These are phyloP conservation scores for Penicillium coprophilum DNA, from an alignment of 495 filamentous ascomycete genomes.

Conservation along the genomic window DNA sequence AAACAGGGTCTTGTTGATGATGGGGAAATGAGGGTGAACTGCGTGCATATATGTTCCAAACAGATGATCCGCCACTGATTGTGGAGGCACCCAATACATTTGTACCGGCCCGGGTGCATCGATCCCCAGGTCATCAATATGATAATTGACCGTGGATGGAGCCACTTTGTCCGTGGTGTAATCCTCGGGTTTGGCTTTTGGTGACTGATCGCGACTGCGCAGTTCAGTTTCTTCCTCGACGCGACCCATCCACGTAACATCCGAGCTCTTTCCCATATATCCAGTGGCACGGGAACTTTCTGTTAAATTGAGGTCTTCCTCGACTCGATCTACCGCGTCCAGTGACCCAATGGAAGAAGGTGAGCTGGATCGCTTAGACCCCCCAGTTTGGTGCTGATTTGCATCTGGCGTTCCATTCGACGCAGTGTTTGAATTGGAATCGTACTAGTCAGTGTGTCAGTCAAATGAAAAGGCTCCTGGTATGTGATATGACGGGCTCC, in stretches of 20 bases:
- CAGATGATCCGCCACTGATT: constrained; percentile 48
- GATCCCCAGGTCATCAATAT: constrained; percentile 55
- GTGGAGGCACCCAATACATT: constrained; percentile 49
- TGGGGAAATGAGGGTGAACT: constrained; percentile 57
- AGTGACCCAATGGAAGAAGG: constrained; percentile 55
- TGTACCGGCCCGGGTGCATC: constrained; percentile 44
- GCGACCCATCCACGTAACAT: constrained; percentile 59
- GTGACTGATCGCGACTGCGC: constrained; percentile 16
- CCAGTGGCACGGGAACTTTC: constrained; percentile 50
- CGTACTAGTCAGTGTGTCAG: not conserved
- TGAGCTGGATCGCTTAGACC: constrained; percentile 13
- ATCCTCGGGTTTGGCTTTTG: constrained; percentile 7
- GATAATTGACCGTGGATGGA: constrained; percentile 45
- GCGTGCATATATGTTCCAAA: constrained; percentile 52
- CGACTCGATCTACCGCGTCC: constrained; percentile 53
- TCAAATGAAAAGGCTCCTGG: not conserved
- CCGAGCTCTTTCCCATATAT: constrained; percentile 60
- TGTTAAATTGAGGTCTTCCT: constrained; percentile 54
- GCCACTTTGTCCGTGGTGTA: constrained; percentile 15
- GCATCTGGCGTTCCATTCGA: not conserved
- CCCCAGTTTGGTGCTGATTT: not conserved
- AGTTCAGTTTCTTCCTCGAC: constrained; percentile 26
- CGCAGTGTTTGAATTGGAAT: constrained; percentile 1
- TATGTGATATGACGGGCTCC: not conserved
- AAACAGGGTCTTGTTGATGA: constrained; percentile 49